phyloP scores from a whole-genome alignment of 2,329 filamentous ascomycete species.

The Tympanopsis confertula region DNA sequence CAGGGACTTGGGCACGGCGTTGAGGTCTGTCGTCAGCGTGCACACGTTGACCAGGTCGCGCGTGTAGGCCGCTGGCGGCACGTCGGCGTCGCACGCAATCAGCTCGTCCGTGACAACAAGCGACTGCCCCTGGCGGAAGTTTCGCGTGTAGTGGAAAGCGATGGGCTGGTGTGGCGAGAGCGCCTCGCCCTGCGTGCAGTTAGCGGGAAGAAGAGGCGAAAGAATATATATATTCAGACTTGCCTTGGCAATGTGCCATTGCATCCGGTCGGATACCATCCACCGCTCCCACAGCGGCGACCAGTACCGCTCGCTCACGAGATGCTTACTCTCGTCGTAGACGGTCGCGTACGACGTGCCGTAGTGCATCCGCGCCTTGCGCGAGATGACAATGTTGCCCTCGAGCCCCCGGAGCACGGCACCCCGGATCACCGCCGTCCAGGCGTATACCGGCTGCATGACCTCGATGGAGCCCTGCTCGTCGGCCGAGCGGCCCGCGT shows the following conservation, averaged over 20 bases:
- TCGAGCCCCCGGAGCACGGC: slow-evolving; percentile 66
- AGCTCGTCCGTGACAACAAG: slow-evolving; percentile 70
- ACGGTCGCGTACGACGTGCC: slow-evolving; percentile 73
- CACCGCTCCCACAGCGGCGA: slow-evolving; percentile 68
- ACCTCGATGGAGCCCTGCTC: slow-evolving; percentile 54
- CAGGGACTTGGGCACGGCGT: slow-evolving; percentile 59
- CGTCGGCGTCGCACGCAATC: slow-evolving; percentile 63
- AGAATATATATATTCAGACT: slow-evolving; percentile 10
- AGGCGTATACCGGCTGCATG: slow-evolving; percentile 72
- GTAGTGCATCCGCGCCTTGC: slow-evolving; percentile 66
- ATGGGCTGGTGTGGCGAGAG: slow-evolving; percentile 65
- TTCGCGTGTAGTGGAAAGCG: slow-evolving; percentile 76
- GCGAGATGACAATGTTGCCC: slow-evolving; percentile 67
- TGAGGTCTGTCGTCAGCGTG: slow-evolving; percentile 69
- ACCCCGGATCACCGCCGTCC: slow-evolving; percentile 70
- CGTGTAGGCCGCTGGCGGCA: slow-evolving; percentile 47
- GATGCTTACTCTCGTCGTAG: slow-evolving; percentile 66
- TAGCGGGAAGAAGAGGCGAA: slow-evolving; percentile 3
- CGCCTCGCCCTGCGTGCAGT: slow-evolving; percentile 48
- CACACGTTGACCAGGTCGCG: slow-evolving; percentile 61
- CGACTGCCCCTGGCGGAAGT: slow-evolving; percentile 69
- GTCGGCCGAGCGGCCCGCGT: slow-evolving; percentile 26
- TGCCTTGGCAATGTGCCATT: slow-evolving; percentile 75
- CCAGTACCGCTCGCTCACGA: slow-evolving; percentile 66
- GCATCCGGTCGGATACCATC: slow-evolving; percentile 77